Conservation (phyloP, 2,329 filamentous ascomycete species). For the Exophiala lecanii-corni region DNA sequence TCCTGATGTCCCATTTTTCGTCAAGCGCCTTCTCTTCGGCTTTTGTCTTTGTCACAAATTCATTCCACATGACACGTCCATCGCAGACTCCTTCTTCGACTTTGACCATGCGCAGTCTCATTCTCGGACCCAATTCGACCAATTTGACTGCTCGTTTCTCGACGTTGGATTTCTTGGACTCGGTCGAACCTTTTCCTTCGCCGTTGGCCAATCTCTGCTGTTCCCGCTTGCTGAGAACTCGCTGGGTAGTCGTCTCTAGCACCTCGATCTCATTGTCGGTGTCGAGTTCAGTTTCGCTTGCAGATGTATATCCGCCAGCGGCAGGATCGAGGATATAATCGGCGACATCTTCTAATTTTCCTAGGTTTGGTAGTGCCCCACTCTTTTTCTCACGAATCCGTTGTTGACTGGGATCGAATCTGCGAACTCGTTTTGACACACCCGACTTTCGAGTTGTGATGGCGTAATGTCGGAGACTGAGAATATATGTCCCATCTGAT, state of each 20-base stretch:
- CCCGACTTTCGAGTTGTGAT: slow-evolving; percentile 87
- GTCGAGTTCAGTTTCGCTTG: slow-evolving; percentile 87
- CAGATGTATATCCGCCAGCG: slow-evolving; percentile 82
- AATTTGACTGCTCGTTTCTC: slow-evolving; percentile 87
- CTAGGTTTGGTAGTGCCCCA: slow-evolving; percentile 72
- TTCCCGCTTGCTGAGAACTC: slow-evolving; percentile 50
- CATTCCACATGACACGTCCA: slow-evolving; percentile 96
- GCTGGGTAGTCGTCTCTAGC: slow-evolving; percentile 51
- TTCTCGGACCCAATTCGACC: slow-evolving; percentile 83
- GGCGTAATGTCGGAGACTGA: slow-evolving; percentile 89
- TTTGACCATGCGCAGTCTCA: slow-evolving; percentile 86
- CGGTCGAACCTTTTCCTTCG: slow-evolving; percentile 27
- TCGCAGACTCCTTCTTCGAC: slow-evolving; percentile 90
- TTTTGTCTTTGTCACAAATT: slow-evolving; percentile 80
- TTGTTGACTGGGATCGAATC: slow-evolving; percentile 81
- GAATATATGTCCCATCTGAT: slow-evolving; percentile 64
- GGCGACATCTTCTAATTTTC: slow-evolving; percentile 85
- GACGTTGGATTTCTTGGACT: slow-evolving; percentile 44
- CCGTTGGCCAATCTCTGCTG: slow-evolving; percentile 42
- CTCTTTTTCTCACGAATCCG: slow-evolving; percentile 61
- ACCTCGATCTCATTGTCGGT: slow-evolving; percentile 96
- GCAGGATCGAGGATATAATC: slow-evolving; percentile 84
- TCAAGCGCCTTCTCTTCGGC: slow-evolving; percentile 75
- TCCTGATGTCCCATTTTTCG: slow-evolving; percentile 71
- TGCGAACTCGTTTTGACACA: slow-evolving; percentile 75